Conservation (phyloP, 2,329 filamentous ascomycete species). For the Microdochium nivale region DNA sequence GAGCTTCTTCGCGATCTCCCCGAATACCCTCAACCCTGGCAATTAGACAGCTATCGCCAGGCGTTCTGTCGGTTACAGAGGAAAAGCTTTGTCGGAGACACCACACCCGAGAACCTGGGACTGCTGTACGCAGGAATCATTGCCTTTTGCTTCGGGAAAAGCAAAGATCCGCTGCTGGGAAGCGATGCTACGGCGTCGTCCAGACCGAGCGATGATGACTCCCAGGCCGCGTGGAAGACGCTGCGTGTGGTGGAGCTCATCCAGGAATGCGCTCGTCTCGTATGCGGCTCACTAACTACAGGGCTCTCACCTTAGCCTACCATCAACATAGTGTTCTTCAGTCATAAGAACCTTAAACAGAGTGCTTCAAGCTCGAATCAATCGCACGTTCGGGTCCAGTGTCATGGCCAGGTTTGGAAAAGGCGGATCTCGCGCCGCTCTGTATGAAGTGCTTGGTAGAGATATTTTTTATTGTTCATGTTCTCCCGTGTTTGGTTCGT, state of each 20-base stretch:
- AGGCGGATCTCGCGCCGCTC: too few species aligned
- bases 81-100: not conserved
- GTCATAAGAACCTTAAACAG: not conserved
- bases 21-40: not conserved
- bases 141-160: not conserved
- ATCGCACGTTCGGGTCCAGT: too few species aligned
- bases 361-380: not conserved
- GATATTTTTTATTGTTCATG: too few species aligned
- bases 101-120: not conserved
- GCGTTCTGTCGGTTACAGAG: not conserved
- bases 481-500: too few species aligned
- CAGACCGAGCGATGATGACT: not conserved
- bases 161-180: not conserved
- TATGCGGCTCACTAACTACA: not conserved
- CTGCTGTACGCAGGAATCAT: not conserved
- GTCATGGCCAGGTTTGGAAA: too few species aligned
- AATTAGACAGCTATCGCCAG: not conserved
- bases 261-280: not conserved
- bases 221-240: not conserved
- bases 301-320: not conserved
- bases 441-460: too few species aligned
- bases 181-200: not conserved
- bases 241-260: not conserved
- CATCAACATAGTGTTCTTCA: not conserved
- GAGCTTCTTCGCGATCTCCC: not conserved